Evolutionary conservation across 1,284 basidiomycete species (phyloP).

Genomic region (Leccinum griseonigrum): DNA sequence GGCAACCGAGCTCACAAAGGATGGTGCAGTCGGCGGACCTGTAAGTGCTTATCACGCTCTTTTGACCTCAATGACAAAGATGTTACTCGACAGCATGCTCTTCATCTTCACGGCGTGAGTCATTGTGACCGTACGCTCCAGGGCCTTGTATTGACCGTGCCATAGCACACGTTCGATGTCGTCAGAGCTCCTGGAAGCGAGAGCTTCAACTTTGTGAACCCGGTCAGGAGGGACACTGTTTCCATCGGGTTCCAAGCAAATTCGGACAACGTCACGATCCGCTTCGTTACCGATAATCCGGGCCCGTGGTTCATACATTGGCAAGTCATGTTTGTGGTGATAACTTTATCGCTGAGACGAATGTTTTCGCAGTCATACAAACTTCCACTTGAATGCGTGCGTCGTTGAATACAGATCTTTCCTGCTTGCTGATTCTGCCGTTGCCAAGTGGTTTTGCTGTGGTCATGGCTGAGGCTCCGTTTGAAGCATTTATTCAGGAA

Average conservation of each 20-base stretch:
- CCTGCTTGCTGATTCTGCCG: background rate
- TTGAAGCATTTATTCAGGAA: conserved; percentile 15
- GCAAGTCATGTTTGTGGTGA: conserved; percentile 1
- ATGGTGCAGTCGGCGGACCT: conserved; percentile 30
- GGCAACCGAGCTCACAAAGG: conserved; percentile 14
- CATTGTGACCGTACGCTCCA: background rate
- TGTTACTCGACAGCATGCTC: conserved; percentile 20
- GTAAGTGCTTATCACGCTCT: conserved; percentile 22
- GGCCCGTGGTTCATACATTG: conserved; percentile 32
- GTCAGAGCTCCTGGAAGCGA: conserved; percentile 19
- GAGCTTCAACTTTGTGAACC: conserved; percentile 27
- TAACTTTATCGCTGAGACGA: background rate
- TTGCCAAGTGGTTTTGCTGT: conserved; percentile 19
- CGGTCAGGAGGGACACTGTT: conserved; percentile 24
- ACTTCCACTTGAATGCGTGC: conserved; percentile 30
- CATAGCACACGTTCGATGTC: conserved; percentile 38
- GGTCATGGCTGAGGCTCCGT: conserved; percentile 21
- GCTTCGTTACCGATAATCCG: conserved; percentile 33
- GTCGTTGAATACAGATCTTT: background rate
- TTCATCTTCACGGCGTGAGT: conserved; percentile 32
- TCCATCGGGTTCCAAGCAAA: conserved; percentile 22
- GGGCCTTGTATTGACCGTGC: background rate
- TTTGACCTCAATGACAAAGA: background rate
- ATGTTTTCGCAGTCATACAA: conserved; percentile 21
- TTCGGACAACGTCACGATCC: conserved; percentile 31